Evolutionary conservation across 768 basidiomycete genomes (phyloP).

Genomic region (Strobilomyces dryophilus): DNA sequence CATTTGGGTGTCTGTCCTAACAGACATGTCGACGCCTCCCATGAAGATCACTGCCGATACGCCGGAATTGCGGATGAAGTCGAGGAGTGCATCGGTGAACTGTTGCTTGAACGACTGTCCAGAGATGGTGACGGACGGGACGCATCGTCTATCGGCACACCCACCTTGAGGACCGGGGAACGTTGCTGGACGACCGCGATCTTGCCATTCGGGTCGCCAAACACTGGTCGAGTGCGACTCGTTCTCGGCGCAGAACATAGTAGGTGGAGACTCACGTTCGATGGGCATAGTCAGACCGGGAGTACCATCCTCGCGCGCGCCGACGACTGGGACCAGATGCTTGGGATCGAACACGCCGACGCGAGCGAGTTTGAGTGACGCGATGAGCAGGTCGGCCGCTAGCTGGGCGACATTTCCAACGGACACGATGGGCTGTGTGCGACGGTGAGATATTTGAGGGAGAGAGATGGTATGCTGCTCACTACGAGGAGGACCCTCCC

Average conservation of each 20-base stretch:
- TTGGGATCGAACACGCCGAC: constrained; percentile 62
- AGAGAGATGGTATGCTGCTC: constrained; percentile 1
- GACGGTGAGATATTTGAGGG: not conserved
- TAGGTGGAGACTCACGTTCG: constrained; percentile 52
- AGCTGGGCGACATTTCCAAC: constrained; percentile 81
- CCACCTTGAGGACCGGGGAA: constrained; percentile 74
- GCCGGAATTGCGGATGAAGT: constrained; percentile 50
- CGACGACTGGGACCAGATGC: constrained; percentile 67
- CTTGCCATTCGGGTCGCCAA: constrained; percentile 45
- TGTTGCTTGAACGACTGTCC: constrained; percentile 61
- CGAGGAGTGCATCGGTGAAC: constrained; percentile 53
- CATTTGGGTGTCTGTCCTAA: constrained; percentile 77
- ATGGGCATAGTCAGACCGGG: constrained; percentile 67
- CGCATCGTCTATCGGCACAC: constrained; percentile 5
- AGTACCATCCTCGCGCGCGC: constrained; percentile 59
- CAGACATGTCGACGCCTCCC: constrained; percentile 70
- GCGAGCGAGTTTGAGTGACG: constrained; percentile 55
- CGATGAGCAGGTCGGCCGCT: constrained; percentile 68
- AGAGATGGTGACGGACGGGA: constrained; percentile 1
- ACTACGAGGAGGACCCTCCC: constrained; percentile 31
- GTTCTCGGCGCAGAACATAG: not conserved
- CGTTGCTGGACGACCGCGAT: constrained; percentile 73
- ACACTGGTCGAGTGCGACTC: constrained; percentile 44
- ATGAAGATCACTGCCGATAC: constrained; percentile 58
- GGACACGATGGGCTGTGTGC: constrained; percentile 64